Conservation (phyloP, 1,284 basidiomycete species). For the Termitomyces sp. region DNA sequence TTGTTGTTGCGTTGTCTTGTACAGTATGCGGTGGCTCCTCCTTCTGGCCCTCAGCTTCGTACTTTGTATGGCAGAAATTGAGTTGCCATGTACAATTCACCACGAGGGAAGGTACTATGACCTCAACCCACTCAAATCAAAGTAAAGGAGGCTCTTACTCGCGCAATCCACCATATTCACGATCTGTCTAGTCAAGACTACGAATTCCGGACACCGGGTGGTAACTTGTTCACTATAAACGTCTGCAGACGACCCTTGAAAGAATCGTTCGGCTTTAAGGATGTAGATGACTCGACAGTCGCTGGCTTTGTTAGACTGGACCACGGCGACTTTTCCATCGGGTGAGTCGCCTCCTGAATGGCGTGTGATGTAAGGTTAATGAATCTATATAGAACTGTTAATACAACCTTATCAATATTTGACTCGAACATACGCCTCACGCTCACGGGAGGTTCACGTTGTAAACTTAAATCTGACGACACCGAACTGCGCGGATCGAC, state of each 20-base stretch:
- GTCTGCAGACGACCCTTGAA: slow-evolving; percentile 52
- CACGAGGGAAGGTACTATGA: slow-evolving; percentile 54
- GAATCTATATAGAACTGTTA: slow-evolving; percentile 25
- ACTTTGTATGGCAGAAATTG: slow-evolving; percentile 19
- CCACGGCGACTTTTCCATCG: slow-evolving; percentile 68
- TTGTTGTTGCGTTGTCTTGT: too few relatives aligned
- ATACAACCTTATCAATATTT: slow-evolving; percentile 52
- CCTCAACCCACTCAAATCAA: slow-evolving; percentile 51
- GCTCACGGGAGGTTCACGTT: slow-evolving; percentile 25
- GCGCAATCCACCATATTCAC: slow-evolving; percentile 8
- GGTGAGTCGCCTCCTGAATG: slow-evolving; percentile 39
- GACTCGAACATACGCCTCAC: slow-evolving; percentile 42
- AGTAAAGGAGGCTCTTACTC: slow-evolving; percentile 21
- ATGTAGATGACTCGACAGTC: slow-evolving; percentile 48
- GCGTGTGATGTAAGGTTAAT: background rate
- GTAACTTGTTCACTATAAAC: slow-evolving; percentile 50
- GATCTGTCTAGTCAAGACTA: slow-evolving; percentile 54
- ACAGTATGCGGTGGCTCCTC: background rate
- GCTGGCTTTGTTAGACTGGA: slow-evolving; percentile 57
- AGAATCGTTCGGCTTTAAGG: slow-evolving; percentile 54
- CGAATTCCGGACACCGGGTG: slow-evolving; percentile 41
- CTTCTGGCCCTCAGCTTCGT: background rate
- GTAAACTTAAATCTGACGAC: slow-evolving; percentile 29
- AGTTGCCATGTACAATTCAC: slow-evolving; percentile 40
- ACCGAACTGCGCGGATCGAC: slow-evolving; percentile 48